Conservation (phyloP, 768 basidiomycete genomes). For the Rhodocollybia butyracea region DNA sequence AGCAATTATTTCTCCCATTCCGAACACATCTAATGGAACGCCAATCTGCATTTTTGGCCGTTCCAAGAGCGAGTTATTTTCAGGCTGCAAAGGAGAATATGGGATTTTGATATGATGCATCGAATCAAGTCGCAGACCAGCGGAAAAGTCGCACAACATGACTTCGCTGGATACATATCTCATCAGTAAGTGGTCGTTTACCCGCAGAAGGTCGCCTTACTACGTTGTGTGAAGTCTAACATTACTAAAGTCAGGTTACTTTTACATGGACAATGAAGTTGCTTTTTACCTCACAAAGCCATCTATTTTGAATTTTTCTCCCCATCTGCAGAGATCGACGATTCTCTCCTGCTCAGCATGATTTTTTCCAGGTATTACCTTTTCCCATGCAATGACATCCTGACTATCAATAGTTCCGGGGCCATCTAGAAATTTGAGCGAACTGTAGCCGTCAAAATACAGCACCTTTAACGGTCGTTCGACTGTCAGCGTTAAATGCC, state of each 20-base stretch:
- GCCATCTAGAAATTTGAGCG: conserved; percentile 26
- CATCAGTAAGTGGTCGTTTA: background rate
- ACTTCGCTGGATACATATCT: conserved; percentile 24
- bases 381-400: conserved; percentile 31
- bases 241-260: background rate
- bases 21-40: conserved; percentile 4
- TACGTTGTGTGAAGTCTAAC: conserved; percentile 1
- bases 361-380: conserved; percentile 13
- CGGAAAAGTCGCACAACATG: conserved; percentile 30
- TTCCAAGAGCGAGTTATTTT: background rate
- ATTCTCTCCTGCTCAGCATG: conserved; percentile 23
- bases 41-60: conserved; percentile 6
- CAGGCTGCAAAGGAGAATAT: background rate
- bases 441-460: conserved; percentile 29
- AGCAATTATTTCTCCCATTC: conserved; percentile 7
- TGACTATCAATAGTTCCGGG: conserved; percentile 32
- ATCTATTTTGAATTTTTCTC: conserved; percentile 24
- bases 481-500: conserved; percentile 26
- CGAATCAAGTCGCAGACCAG: conserved; percentile 23
- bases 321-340: conserved; percentile 29
- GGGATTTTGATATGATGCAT: conserved; percentile 12
- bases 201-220: background rate
- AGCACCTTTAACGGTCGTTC: conserved; percentile 25
- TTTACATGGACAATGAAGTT: background rate
- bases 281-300: conserved; percentile 26